Percentiles rank a stretch among this genome's conserved stretches.
phyloP scores from a whole-genome alignment of 257 asterid genomes.

The Lavandula angustifolia region DNA sequence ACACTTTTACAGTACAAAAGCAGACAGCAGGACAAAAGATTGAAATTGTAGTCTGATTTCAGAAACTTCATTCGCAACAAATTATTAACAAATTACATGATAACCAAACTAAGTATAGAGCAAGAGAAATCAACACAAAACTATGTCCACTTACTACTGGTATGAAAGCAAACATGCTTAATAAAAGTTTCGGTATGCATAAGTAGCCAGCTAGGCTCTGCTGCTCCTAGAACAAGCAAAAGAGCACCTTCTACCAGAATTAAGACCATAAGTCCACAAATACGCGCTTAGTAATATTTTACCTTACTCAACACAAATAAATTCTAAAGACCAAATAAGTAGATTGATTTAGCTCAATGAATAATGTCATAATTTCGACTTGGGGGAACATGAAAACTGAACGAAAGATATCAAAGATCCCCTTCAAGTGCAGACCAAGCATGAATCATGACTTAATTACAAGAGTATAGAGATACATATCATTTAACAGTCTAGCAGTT shows the following conservation, averaged over 20 bases:
- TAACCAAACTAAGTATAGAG: no score
- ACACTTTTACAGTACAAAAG: no score
- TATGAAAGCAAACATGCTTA: no score
- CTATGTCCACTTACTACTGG: no score
- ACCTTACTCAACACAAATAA: background rate
- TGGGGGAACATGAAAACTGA: background rate
- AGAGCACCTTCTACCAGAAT: background rate
- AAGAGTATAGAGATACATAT: no score
- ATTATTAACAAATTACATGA: no score
- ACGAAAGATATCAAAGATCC: background rate
- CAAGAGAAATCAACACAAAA: no score
- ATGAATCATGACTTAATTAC: background rate
- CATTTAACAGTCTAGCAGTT: background rate
- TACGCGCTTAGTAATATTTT: background rate
- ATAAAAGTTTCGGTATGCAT: background rate
- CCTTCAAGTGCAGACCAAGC: background rate
- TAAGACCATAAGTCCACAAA: background rate
- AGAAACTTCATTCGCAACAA: no score
- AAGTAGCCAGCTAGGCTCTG: background rate
- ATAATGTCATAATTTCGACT: background rate
- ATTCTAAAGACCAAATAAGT: background rate
- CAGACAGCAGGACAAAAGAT: no score
- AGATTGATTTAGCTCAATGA: background rate
- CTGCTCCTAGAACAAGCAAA: background rate
- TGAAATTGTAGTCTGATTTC: no score